Base-by-base conservation (phyloP, 257 asterid genomes). In the Osmanthus fragrans region DNA sequence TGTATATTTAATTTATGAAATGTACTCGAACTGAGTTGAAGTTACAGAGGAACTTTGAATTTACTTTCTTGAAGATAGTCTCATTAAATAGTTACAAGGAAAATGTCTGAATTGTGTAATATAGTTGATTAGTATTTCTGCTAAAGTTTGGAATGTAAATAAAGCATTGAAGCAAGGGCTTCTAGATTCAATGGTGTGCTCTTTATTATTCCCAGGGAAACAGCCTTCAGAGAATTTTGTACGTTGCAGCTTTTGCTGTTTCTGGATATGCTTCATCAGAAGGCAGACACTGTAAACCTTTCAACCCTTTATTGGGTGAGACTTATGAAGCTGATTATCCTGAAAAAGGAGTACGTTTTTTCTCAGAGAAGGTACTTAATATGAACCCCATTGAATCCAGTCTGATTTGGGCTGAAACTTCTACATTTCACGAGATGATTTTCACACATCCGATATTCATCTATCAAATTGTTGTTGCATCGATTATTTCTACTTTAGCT, bases 291-390 rank as follows among this genome's bases (percentile, higher is more conserved):
- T 92, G 97, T 81, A 94, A 94, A 83, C 99, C 99, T 72, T 94
- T 94, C 88, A 94, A 94, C 86, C 99, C 99, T 71, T 82, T 94
- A 83, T 88, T 94, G 42, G 99, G 99, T 70, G 99, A 94, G 88
- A 94, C 97, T 65, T 92, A 90, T 85, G 99, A 94, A 84, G 99
- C 97, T 80, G 96, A 94, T 82, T 94, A 87, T 84, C 97, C 97
- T 0, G 99, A 94, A 67, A 90, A 85, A 88, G 99, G 99, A 81
- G 63, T 94, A 77, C 94, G 90, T 3, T 94, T 94, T 83, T 89
- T 92, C 82, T 90, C 97, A n/a, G 99, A 92, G 85, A 92, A 94
- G 97, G 97, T 92, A 29, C 49, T 64, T 58, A 19, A 42, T 19
- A 45, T 33, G 67, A 12, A 32, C 66, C 30, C 33, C 37, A 33